Evolutionary conservation across 129 eudicot genomes (phyloP), one percentile per base, ranked within the genome.

Genomic region (Kitagawia praeruptora): DNA sequence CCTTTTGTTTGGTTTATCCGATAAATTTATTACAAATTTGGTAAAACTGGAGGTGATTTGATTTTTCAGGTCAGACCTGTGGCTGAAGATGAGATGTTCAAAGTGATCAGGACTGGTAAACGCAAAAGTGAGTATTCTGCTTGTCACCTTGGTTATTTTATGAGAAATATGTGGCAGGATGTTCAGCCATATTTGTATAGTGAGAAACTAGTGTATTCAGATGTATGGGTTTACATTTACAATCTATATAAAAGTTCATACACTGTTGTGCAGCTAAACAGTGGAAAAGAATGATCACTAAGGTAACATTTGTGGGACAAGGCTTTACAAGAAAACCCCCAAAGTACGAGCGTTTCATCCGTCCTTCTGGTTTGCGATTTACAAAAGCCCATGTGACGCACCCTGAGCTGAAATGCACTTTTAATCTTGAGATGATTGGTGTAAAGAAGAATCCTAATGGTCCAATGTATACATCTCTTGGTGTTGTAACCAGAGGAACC

Each of bases 1-100:
- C 16, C 16, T 4, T 71, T 11, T 71, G 47, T 41, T 25, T 21
- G 46, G 5, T 34, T 71, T 41, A 23, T 25, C 3, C 69, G 9
- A 23, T n/a, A 0, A 61, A 46, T 13, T 38, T 7, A 2, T 41
- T 23, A 61, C 46, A 40, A 39, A 71, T 23, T 71, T 38, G 25
- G 15, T 71, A 41, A n/a, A 41, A 1, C 48, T 42, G 37, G 2
- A 27, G 25, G 48, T 56, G 7, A 76, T 47, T 34, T 78, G 1
- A 45, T 8, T 69, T 39, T 86, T 74, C 87, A 94, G 98, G 98
- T 94, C 75, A 92, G 98, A 81, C 97, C 97, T 18, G 96, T 92
- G 72, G 97, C 97, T 86, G 97, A 92, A 86, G 96, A 95, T 82
- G 97, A 92, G 89, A 92, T 96, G 98, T 96, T 96, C 74, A 92